Base-by-base conservation (phyloP, 306 rosid genomes). In the Inga oerstediana region DNA sequence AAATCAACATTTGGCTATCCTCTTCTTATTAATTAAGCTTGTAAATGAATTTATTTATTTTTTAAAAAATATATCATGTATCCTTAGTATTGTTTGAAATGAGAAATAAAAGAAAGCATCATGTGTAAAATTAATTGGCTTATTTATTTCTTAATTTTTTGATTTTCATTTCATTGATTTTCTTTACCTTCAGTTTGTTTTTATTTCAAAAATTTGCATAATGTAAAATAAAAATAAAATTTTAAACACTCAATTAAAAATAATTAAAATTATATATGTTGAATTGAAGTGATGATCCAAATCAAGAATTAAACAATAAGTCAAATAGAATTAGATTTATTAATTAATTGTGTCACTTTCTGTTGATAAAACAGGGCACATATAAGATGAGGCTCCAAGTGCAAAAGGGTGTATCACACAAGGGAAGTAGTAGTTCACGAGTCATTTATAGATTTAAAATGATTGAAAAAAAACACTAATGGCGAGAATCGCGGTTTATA, bases 401-500 rank as follows among this genome's bases (percentile, higher is more conserved):
- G 52, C 54, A n/a, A n/a, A 10, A 72, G 39, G 35, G 8, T 22
- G 54, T 48, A 3, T 48, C 54, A 48, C 54, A 48, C 8, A 37
- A 34, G 65, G n/a, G 1, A 20, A 58, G 30, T 7, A 58, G 65
- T 58, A 41, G 74, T 77, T 77, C 32, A 27, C 61, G 81, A 82
- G 79, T 52, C 51, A 68, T 59, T 15, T 22, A 59, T 61, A 48
- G 69, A 19, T 66, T 66, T 35, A 52, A 66, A 56, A 45, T 74
- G 75, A 83, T 58, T 82, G 67, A 52, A 70, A 62, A 86, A 74
- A 62, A 84, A 85, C 86, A 88, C 82, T 83, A 83, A 82, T 72
- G 49, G 72, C 95, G 90, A 80, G 84, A 88, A 87, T 91, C 89
- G 27, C 90, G 93, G 93, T 80, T 20, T 35, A 43, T 22, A 11